These are phyloP conservation scores for Adansonia grandidieri DNA, from an alignment of 441 rosid genomes.

Conservation along the genomic window DNA sequence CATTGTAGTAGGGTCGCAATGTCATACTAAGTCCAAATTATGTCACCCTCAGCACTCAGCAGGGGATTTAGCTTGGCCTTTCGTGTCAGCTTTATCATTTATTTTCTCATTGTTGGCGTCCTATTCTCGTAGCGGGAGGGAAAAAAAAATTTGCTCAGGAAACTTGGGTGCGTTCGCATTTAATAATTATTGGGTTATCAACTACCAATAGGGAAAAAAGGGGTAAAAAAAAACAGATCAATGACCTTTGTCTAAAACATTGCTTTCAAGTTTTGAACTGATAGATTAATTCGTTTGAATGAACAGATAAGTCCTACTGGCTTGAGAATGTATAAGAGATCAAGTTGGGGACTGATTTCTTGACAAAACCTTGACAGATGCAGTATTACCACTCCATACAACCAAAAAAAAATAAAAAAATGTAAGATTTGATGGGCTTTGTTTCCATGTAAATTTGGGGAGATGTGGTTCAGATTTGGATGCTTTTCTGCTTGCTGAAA, in stretches of 20 bases:
- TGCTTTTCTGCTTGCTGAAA: neutral
- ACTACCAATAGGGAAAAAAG: neutral
- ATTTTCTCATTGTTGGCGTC: too few relatives aligned
- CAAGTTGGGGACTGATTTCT: neutral
- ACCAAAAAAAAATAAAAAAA: neutral
- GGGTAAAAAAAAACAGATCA: neutral
- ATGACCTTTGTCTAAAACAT: neutral
- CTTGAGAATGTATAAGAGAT: too few relatives aligned
- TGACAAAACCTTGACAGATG: neutral
- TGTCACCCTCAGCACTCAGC: constrained; percentile 8
- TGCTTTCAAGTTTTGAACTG: neutral
- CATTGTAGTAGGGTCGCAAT: neutral
- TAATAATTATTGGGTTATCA: neutral
- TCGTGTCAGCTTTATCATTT: too few relatives aligned
- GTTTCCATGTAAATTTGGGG: neutral
- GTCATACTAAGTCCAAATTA: neutral
- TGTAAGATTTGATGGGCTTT: neutral
- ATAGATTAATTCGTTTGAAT: neutral
- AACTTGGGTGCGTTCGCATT: neutral
- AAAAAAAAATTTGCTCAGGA: too few relatives aligned
- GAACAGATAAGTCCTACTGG: neutral
- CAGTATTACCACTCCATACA: neutral
- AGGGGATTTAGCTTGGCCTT: neutral
- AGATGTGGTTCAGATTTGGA: neutral
- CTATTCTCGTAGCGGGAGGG: too few relatives aligned